Percentiles rank a stretch among this genome's conserved stretches.
phyloP scores from a whole-genome alignment of 495 filamentous ascomycete species.

The Pyrenula massariospora region DNA sequence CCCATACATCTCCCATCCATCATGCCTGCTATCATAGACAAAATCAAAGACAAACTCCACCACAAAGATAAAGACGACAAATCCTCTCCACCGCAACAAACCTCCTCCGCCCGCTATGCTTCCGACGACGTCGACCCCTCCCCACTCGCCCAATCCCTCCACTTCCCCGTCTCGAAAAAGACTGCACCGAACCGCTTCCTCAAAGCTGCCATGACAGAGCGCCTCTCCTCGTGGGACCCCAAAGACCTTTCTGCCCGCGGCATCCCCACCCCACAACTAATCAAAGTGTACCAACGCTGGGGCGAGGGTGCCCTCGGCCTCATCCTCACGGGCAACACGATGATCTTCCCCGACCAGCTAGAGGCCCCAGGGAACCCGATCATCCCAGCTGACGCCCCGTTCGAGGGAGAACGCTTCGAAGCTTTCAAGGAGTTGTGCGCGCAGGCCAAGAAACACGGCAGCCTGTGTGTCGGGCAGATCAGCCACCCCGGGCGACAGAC shows the following conservation, averaged over 20 bases:
- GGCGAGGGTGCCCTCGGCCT: conserved; percentile 44
- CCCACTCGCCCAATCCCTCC: conserved; percentile 40
- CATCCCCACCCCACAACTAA: conserved; percentile 42
- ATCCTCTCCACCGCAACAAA: not conserved
- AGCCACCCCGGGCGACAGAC: conserved; percentile 53
- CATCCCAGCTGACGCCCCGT: conserved; percentile 33
- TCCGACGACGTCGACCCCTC: conserved; percentile 26
- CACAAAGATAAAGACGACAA: not conserved
- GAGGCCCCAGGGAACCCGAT: conserved; percentile 47
- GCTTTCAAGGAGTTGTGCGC: conserved; percentile 40
- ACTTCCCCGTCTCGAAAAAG: conserved; percentile 43
- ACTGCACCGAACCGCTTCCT: conserved; percentile 48
- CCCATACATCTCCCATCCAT: not conserved
- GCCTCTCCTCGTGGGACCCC: conserved; percentile 42
- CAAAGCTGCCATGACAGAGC: conserved; percentile 55
- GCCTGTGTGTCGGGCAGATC: conserved; percentile 45
- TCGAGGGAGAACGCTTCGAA: conserved; percentile 44
- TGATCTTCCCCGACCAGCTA: conserved; percentile 46
- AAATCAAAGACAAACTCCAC: not conserved
- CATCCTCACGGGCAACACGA: conserved; percentile 52
- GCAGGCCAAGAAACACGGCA: conserved; percentile 37
- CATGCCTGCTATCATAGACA: not conserved
- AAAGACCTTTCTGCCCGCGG: conserved; percentile 35
- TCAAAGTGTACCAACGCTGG: conserved; percentile 49
- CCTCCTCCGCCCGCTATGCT: not conserved